Evolutionary conservation across 108 stramenopile species (phyloP), one percentile per base, ranked within the genome.

Genomic region (Fragilariopsis cylindrus): DNA sequence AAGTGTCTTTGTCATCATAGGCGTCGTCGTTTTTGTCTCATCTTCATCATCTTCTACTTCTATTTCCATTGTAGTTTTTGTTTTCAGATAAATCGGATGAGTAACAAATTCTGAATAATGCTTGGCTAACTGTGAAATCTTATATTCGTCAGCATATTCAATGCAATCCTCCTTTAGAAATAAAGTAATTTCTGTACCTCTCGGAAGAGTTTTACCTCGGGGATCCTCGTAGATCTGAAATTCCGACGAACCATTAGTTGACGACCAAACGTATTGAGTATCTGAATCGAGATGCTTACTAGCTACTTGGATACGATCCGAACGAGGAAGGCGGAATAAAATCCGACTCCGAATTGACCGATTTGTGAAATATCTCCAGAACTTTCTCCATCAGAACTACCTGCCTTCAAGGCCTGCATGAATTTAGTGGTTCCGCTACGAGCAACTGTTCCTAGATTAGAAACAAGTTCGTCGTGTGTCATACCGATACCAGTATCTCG

Each of bases 331-430:
- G 97, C 84, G 1, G 96, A 96, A 81, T 99, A 99, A 81, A 99
- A 99, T 7, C 99, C 99, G 15, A 99, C 99, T 63, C 99, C 99
- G 72, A 99, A 99, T 90, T 98, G 97, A 48, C 99, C 99, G 76
- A 99, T 99, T 77, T 97, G 87, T 54, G 73, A 75, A 58, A 98
- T 80, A 68, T 97, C 97, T 47, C 80, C 84, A 15, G 87, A 70
- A 2, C 62, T 71, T 48, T 76, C 66, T 42, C 88, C 79, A 41
- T 93, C 96, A 0, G 67, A 68, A 16, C 67, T 48, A 16, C 46
- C 62, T 41, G 62, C 42, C 39, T 89, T 85, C 47, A 99, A 75
- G 6, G 96, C 90, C 80, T 99, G 97, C 71, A 99, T 80, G 73
- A 99, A 99, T 74, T 98, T 98, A 50, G 98, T 98, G 8, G 99